phyloP scores from a whole-genome alignment of 768 basidiomycete species.

The Boletus speciosus region DNA sequence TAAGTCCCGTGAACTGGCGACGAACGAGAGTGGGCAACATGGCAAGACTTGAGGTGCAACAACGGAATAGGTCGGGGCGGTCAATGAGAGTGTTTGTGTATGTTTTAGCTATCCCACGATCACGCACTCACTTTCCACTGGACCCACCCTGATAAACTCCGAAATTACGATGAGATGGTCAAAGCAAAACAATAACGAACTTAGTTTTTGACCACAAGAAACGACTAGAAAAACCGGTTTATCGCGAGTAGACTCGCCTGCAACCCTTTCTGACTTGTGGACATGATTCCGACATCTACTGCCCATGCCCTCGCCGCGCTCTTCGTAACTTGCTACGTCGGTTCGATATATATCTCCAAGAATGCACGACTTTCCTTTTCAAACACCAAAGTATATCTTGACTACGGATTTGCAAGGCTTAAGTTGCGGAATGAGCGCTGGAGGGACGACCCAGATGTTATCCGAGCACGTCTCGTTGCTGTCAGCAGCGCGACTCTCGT shows the following conservation, averaged over 20 bases:
- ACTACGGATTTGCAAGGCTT: constrained; percentile 28
- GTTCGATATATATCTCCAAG: constrained; percentile 75
- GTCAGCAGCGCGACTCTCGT: constrained; percentile 60
- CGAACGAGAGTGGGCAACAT: constrained; percentile 86
- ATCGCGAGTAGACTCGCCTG: constrained; percentile 3
- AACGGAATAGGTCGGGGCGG: constrained; percentile 24
- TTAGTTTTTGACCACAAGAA: constrained; percentile 6
- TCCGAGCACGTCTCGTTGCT: constrained; percentile 70
- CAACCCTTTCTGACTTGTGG: neutral
- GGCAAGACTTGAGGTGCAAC: constrained; percentile 21
- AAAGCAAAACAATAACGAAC: constrained; percentile 13
- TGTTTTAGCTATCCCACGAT: constrained; percentile 22
- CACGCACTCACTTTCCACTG: constrained; percentile 4
- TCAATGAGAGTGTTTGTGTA: constrained; percentile 3
- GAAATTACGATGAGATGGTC: neutral
- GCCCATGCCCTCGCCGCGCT: constrained; percentile 56
- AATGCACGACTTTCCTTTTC: constrained; percentile 55
- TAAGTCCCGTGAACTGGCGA: constrained; percentile 77
- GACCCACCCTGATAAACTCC: constrained; percentile 10
- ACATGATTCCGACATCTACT: constrained; percentile 28
- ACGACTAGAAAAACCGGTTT: constrained; percentile 12
- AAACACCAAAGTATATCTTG: constrained; percentile 24
- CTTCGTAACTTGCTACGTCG: constrained; percentile 72
- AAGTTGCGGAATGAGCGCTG: constrained; percentile 46
- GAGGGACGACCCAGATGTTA: constrained; percentile 84